A percentile compares a stretch with the other conserved stretches of the same genome.
These are phyloP conservation scores for Coemansia sp. DNA, from an alignment of 192 early-diverging fungal species.

Conservation along the genomic window DNA sequence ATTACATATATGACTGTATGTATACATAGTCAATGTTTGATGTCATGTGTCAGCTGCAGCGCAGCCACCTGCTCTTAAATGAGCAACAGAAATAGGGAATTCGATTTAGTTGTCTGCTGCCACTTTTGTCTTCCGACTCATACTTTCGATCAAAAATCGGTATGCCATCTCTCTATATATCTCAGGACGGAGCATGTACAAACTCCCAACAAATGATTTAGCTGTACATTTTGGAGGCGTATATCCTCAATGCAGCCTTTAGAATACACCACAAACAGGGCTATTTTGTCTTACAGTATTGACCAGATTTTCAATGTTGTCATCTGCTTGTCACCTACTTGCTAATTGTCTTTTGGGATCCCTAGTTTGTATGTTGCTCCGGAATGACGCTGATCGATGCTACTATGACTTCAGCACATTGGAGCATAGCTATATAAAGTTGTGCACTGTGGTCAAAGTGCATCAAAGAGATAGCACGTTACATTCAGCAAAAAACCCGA, in stretches of 20 bases:
- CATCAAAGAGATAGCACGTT: neutral
- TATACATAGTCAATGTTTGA: too few species aligned
- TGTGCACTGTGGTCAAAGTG: neutral
- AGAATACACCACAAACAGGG: neutral
- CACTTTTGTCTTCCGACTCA: too few species aligned
- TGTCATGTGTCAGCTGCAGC: too few species aligned
- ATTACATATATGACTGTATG: neutral
- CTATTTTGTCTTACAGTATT: neutral
- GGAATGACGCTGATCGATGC: neutral
- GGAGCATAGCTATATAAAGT: neutral
- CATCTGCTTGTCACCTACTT: neutral
- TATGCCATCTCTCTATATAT: too few species aligned
- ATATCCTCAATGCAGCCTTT: neutral
- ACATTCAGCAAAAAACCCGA: neutral
- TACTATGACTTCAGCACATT: neutral
- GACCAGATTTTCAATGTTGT: neutral
- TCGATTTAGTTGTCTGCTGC: too few species aligned
- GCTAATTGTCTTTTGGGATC: neutral
- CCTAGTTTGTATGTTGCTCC: neutral
- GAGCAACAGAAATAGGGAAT: too few species aligned
- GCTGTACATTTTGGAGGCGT: neutral
- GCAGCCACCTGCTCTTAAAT: too few species aligned
- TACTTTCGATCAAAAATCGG: too few species aligned
- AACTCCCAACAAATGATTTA: slow-evolving; percentile 9
- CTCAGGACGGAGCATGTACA: neutral